Base-by-base conservation (phyloP, 306 rosid genomes). In the Corylus heterophylla region DNA sequence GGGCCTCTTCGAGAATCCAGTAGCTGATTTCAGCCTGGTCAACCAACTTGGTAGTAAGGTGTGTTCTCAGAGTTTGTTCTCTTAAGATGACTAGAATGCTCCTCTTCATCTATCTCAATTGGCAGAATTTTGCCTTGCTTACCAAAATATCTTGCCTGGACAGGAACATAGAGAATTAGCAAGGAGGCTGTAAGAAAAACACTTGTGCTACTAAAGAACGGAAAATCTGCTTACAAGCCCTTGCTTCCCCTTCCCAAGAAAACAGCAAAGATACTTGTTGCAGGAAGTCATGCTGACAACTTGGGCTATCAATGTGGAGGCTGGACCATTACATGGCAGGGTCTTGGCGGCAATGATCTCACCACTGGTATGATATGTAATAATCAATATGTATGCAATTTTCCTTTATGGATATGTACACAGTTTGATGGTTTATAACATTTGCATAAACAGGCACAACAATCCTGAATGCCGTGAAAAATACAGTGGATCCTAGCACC, bases 301-400 rank as follows among this genome's bases (percentile, higher is more conserved):
- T 87, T 95, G 78, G 99, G 98, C 75, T 62, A 85, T 76, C 99
- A 95, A 81, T 95, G 99, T 64, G 99, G 98, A 79, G 99, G 99
- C 72, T 95, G 99, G 98, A 93, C 99, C n/a, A 85, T 92, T 75
- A 80, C 92, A 25, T 95, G 99, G 99, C 98, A 93, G 83, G 99
- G 99, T 10, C 90, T 84, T 25, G 55, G n/a, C 50, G 97, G 93
- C 81, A 93, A 90, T 58, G 83, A 91, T 73, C 90, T 86, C 64
- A 93, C 98, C 45, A 29, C 27, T 1, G 98, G 98, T 92, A 88
- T 69, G 92, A 68, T 72, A 17, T 42, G 8, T 42, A 42, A 42
- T 42, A 5, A 42, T 42, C 45, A 42, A 42, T 42, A 5, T 42
- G 45, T 42, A 5, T 42, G 45, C 45, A 42, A 42, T 42, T 42